These are phyloP conservation scores for Fusarium aywerte DNA, from an alignment of 2,329 filamentous ascomycete species.

Conservation along the genomic window DNA sequence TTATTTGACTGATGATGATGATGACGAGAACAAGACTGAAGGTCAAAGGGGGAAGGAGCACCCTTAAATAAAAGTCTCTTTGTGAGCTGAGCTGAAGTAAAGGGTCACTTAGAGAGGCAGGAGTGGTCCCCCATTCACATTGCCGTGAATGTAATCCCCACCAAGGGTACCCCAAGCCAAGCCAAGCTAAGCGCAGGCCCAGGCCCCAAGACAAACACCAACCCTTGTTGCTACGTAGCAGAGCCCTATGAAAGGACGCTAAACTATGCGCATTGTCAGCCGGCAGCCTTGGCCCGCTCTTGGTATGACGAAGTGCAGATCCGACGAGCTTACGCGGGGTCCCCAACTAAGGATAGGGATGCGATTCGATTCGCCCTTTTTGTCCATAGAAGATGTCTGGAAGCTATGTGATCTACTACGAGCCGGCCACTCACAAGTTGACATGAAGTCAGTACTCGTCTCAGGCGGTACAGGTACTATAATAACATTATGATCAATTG, in stretches of 20 bases:
- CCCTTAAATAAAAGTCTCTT: conserved; percentile 33
- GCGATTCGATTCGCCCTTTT: conserved; percentile 2
- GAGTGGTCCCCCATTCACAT: not conserved
- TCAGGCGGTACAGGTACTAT: conserved; percentile 3
- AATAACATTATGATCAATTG: conserved; percentile 2
- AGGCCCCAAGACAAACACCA: conserved; percentile 3
- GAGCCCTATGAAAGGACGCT: conserved; percentile 36
- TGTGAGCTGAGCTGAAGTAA: conserved; percentile 21
- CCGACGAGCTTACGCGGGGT: conserved; percentile 17
- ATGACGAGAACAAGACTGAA: conserved; percentile 1
- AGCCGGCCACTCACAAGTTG: conserved; percentile 11
- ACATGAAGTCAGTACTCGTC: conserved; percentile 4
- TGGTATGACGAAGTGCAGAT: conserved; percentile 38
- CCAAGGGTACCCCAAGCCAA: conserved; percentile 18
- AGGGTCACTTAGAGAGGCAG: conserved; percentile 8
- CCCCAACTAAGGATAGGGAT: conserved; percentile 10
- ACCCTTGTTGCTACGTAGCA: conserved; percentile 31
- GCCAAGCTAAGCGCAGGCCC: not conserved
- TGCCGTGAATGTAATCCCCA: not conserved
- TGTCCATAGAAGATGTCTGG: conserved; percentile 5
- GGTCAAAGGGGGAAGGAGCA: conserved; percentile 14
- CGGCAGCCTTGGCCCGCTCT: conserved; percentile 33
- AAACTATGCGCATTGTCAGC: conserved; percentile 31
- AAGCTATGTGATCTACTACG: conserved; percentile 14
- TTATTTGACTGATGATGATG: conserved; percentile 1